Evolutionary conservation across 2,329 filamentous ascomycete species (phyloP).

Genomic region (Cercospora beticola): DNA sequence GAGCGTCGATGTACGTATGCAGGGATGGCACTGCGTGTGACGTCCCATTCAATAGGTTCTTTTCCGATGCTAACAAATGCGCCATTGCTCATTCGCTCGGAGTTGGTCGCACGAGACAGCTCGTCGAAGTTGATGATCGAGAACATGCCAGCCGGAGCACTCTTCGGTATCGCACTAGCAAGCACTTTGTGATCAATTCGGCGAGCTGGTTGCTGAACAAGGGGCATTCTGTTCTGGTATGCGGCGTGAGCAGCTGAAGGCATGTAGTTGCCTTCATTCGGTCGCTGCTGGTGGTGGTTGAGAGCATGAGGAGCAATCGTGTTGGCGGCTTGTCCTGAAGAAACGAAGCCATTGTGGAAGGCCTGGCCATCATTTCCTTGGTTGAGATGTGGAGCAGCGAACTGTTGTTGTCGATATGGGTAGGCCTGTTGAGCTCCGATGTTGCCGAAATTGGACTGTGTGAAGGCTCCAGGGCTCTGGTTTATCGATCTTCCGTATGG

Average conservation of each 20-base stretch:
- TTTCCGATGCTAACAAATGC: conserved; percentile 45
- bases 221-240: conserved; percentile 17
- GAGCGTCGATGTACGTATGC: conserved; percentile 47
- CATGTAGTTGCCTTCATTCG: conserved; percentile 19
- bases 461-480: conserved; percentile 33
- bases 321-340: conserved; percentile 21
- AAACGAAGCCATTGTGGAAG: conserved; percentile 26
- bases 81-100: conserved; percentile 42
- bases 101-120: conserved; percentile 47
- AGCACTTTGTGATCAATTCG: conserved; percentile 32
- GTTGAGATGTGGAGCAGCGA: conserved; percentile 26
- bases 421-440: conserved; percentile 26
- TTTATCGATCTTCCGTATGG: conserved; percentile 30
- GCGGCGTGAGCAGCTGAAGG: conserved; percentile 14
- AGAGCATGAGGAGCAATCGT: conserved; percentile 38
- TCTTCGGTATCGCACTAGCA: conserved; percentile 32
- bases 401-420: conserved; percentile 31
- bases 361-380: conserved; percentile 17
- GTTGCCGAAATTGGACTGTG: conserved; percentile 26
- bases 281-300: conserved; percentile 20
- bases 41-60: conserved; percentile 43
- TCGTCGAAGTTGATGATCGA: conserved; percentile 44
- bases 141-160: conserved; percentile 40
- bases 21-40: conserved; percentile 49
- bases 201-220: conserved; percentile 11